Evolutionary conservation across 257 asterid species (phyloP).

Genomic region (Catharanthus roseus): DNA sequence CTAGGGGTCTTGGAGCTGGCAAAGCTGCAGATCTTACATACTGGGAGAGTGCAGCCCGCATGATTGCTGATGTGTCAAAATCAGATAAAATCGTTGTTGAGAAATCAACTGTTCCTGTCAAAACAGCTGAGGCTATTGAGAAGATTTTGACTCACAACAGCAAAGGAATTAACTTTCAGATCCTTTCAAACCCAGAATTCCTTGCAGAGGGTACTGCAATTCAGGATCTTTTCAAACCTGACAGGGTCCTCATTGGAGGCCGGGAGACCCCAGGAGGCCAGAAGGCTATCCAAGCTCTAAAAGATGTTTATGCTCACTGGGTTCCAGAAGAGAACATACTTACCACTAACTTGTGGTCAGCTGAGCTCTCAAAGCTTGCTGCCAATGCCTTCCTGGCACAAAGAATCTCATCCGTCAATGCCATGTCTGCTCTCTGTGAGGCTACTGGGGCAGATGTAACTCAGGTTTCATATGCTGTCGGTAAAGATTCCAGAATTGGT

Average conservation of each 20-base stretch:
- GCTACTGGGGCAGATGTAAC: constrained; percentile 83
- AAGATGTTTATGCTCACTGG: constrained; percentile 81
- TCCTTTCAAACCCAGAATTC: constrained; percentile 82
- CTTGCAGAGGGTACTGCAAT: constrained; percentile 91
- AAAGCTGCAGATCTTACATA: constrained; percentile 93
- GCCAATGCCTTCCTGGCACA: constrained; percentile 57
- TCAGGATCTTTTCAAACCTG: constrained; percentile 69
- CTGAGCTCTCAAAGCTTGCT: constrained; percentile 90
- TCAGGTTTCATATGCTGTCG: constrained; percentile 72
- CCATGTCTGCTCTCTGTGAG: constrained; percentile 1
- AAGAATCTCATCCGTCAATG: too few species aligned
- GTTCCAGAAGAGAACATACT: constrained; percentile 66
- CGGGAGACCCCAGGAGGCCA: constrained; percentile 79
- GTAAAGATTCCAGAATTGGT: constrained; percentile 74
- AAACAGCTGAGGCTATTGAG: constrained; percentile 90
- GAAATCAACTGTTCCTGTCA: constrained; percentile 89
- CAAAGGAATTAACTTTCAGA: constrained; percentile 73
- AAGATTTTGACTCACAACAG: constrained; percentile 80
- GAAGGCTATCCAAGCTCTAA: constrained; percentile 62
- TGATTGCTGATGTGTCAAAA: constrained; percentile 91
- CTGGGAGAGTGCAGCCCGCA: constrained; percentile 96
- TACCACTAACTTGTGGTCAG: constrained; percentile 84
- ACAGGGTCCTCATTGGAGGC: constrained; percentile 86
- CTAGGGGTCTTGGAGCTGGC: constrained; percentile 95
- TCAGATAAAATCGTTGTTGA: constrained; percentile 87